Evolutionary conservation across 139 green algal species (phyloP).

Genomic region (Edaphochlamys debaryana): DNA sequence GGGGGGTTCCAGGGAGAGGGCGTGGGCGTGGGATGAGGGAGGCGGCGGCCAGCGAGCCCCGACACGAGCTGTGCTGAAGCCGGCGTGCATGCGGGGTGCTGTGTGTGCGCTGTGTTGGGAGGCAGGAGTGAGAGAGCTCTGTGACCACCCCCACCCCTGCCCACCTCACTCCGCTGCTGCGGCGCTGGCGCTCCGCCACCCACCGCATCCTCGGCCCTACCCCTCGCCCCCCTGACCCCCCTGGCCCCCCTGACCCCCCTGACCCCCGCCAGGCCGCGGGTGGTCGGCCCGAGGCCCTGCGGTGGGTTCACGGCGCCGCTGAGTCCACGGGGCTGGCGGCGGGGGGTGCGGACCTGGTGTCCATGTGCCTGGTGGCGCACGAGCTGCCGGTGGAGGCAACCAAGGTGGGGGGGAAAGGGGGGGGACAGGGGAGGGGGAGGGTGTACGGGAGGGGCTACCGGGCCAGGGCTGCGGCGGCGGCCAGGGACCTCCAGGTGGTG

Average conservation of each 20-base stretch:
- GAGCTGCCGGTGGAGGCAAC: conserved; percentile 76
- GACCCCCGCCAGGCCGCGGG: background rate
- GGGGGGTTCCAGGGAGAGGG: too few relatives aligned
- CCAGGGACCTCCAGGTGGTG: too few relatives aligned
- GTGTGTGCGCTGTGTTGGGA: too few relatives aligned
- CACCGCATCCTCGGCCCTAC: background rate
- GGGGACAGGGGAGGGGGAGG: conserved; percentile 15
- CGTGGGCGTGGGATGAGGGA: too few relatives aligned
- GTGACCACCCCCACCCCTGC: too few relatives aligned
- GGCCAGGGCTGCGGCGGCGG: background rate
- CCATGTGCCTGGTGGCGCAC: conserved; percentile 80
- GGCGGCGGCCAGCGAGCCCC: too few relatives aligned
- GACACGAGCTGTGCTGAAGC: too few relatives aligned
- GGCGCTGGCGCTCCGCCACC: background rate
- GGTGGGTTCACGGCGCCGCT: conserved; percentile 68
- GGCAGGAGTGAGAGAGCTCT: too few relatives aligned
- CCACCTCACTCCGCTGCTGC: background rate
- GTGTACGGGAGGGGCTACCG: background rate
- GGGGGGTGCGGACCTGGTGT: conserved; percentile 74
- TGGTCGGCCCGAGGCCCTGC: conserved; percentile 52
- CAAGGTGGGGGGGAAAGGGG: conserved; percentile 54
- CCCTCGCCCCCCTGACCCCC: background rate
- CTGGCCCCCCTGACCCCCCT: background rate
- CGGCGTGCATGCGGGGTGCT: too few relatives aligned
- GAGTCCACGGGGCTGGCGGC: conserved; percentile 70